These are phyloP conservation scores for Wallacemonas collosoma DNA, from an alignment of 208 protist genomes.

Conservation along the genomic window DNA sequence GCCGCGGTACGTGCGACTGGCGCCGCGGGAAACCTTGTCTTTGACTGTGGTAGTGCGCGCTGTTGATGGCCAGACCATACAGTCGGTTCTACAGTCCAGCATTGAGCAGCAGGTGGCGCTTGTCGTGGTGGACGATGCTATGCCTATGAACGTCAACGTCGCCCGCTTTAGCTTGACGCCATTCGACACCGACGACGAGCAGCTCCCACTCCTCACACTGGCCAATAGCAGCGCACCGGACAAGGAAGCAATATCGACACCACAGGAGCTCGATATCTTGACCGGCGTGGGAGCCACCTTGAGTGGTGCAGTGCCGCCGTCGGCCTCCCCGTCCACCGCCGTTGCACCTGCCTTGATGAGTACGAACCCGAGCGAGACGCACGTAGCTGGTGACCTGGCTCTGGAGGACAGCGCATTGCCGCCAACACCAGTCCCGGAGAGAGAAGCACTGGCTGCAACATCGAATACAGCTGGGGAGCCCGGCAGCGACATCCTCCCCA, in stretches of 20 bases:
- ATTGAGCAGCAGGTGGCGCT: slow-evolving; percentile 74
- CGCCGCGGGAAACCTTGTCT: background rate
- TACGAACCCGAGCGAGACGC: no score
- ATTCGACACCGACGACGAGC: slow-evolving; percentile 14
- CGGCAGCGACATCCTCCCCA: no score
- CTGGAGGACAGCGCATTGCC: no score
- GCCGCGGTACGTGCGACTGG: background rate
- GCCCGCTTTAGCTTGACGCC: slow-evolving; percentile 55
- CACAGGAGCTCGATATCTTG: background rate
- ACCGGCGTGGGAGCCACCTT: background rate
- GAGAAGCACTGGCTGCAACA: no score
- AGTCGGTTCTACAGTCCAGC: slow-evolving; percentile 33
- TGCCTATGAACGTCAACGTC: slow-evolving; percentile 58
- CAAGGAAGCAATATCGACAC: background rate
- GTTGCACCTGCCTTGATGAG: no score
- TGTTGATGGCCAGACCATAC: slow-evolving; percentile 3
- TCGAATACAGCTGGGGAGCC: no score
- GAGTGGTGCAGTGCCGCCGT: no score
- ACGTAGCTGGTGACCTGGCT: no score
- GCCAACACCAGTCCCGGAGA: no score
- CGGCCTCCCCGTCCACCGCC: no score
- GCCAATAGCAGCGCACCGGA: background rate
- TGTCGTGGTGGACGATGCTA: slow-evolving; percentile 71
- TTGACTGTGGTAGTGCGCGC: slow-evolving; percentile 9
- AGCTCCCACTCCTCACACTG: slow-evolving; percentile 7